Percentiles rank a stretch among this genome's conserved stretches.
Conservation (phyloP, 2,329 filamentous ascomycete species). For the Lomentospora prolificans region DNA sequence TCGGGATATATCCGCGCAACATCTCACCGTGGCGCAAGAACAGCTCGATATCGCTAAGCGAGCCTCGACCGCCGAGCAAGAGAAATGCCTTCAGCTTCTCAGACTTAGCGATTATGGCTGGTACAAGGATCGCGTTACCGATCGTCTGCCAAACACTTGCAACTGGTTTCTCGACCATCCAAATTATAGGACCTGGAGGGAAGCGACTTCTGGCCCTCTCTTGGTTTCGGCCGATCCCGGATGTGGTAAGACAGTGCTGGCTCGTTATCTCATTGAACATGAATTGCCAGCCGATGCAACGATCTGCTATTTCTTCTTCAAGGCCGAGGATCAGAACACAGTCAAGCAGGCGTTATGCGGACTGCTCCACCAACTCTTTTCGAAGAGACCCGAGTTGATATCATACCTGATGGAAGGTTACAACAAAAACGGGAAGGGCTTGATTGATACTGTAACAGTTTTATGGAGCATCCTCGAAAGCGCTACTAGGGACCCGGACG, state of each 20-base stretch:
- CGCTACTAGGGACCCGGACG: constrained; percentile 16
- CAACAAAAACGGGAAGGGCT: constrained; percentile 18
- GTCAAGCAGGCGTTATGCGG: constrained; percentile 25
- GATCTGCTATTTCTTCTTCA: constrained; percentile 35
- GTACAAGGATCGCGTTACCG: constrained; percentile 19
- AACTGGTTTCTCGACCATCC: constrained; percentile 22
- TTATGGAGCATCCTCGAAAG: constrained; percentile 25
- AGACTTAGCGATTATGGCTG: constrained; percentile 18
- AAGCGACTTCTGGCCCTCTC: constrained; percentile 18
- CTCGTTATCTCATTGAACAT: constrained; percentile 22
- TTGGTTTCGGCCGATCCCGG: constrained; percentile 28
- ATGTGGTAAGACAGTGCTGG: constrained; percentile 28
- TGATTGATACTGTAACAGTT: constrained; percentile 15
- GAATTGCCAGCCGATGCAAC: constrained; percentile 10
- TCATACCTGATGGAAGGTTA: constrained; percentile 11
- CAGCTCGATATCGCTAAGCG: too few species aligned
- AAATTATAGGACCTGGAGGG: constrained; percentile 20
- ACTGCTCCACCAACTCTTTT: constrained; percentile 27
- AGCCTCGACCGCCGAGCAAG: not conserved
- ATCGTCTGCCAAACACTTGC: constrained; percentile 19
- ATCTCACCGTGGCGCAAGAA: too few species aligned
- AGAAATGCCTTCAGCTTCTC: constrained; percentile 12
- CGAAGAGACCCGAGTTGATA: constrained; percentile 19
- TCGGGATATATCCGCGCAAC: too few species aligned
- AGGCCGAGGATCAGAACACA: constrained; percentile 26